Evolutionary conservation across 2,329 filamentous ascomycete species (phyloP), one percentile per base, ranked within the genome.

Genomic region (Alternaria novae-zelandiae): DNA sequence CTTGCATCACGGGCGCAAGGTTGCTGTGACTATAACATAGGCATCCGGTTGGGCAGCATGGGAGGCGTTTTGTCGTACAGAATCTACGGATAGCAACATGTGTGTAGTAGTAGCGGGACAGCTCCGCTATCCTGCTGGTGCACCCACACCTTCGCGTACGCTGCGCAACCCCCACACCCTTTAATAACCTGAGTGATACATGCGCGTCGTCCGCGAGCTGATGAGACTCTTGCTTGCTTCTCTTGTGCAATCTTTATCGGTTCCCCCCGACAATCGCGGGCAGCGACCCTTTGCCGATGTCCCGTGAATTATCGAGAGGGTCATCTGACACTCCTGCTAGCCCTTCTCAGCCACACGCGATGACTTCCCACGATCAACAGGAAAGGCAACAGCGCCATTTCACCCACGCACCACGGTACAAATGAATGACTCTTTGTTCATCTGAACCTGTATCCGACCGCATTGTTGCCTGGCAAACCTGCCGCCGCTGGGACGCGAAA

Each of bases 241-340:
- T 9, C 56, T 28, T 41, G 57, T 64, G 57, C 44, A 17, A 46
- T 60, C 36, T 53, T 11, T 17, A 20, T 44, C 53, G 53, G 30
- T 44, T 15, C 17, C n/a, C 36, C 36, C 53, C 53, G 53, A 54
- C 21, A 28, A 54, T 43, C 23, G 32, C 30, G 53, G 53, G 32
- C 32, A 54, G 23, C 49, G 32, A 23, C 36, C 36, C 53, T 43
- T 44, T 54, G 53, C 53, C 53, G 53, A 54, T 26, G 15, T 36
- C 53, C 21, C 49, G 30, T 53, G 59, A 61, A 62, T 57, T 60
- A 60, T 63, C 61, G 41, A 63, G 36, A 56, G 64, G 51, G 70
- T 73, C 70, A 73, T 67, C 64, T 73, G 72, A 71, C 68, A 51
- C 69, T 43, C 46, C 44, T 64, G 71, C 64, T 66, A 70, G 64